Evolutionary conservation across 2,329 filamentous ascomycete species (phyloP), one percentile per base, ranked within the genome.

Genomic region (Neoscytalidium dimidiatum): DNA sequence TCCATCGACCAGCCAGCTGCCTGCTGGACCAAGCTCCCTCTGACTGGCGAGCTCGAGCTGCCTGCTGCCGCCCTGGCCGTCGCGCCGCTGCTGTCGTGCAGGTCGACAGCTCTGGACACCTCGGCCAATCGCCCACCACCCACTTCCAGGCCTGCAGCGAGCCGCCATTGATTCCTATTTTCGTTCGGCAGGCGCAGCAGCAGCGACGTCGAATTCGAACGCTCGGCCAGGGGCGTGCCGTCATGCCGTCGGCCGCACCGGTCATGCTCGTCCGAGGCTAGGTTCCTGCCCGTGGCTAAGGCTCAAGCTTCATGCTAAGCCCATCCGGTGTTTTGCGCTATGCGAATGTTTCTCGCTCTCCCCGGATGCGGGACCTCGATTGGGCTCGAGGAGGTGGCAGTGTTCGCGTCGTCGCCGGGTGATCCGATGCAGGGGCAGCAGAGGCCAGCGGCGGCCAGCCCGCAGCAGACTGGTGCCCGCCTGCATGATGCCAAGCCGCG

Each of bases 391-490:
- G 41, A 41, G 51, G 62, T 64, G 62, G 62, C 62, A 64, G 51
- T 64, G 62, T 49, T 38, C 29, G n/a, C n/a, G n/a, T n/a, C n/a
- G 11, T 64, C 52, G 51, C 62, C 44, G 62, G 62, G 52, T 58
- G 62, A 64, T 64, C 28, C 62, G 62, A 57, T 31, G 35, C 62
- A 64, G 51, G 51, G 58, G 58, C 43, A 13, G 5, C 23, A n/a
- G 56, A 29, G 38, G 33, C 38, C n/a, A n/a, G n/a, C n/a, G n/a
- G n/a, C n/a, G n/a, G n/a, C n/a, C n/a, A n/a, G n/a, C n/a, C n/a
- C n/a, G n/a, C n/a, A n/a, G n/a, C n/a, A n/a, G n/a, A n/a, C n/a
- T n/a, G n/a, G n/a, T 29, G 31, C 31, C 11, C 31, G 31, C 31
- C n/a, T 31, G 53, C 53, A 58, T 53, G 38, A 53, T 31, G 60